Base-by-base conservation (phyloP, 331 rosid genomes). In the Cydonia oblonga region DNA sequence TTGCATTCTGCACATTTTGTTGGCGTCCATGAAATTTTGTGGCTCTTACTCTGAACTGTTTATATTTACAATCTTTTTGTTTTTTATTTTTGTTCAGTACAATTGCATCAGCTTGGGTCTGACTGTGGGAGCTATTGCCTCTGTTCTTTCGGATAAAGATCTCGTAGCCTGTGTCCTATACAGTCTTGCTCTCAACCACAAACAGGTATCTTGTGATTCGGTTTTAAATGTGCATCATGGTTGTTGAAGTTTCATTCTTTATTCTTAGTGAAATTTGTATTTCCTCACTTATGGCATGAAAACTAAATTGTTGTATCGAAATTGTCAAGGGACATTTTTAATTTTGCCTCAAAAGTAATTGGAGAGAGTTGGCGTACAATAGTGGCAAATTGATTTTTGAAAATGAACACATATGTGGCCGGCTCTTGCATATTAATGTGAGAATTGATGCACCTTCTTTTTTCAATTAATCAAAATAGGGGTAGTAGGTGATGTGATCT, bases 101-200 rank as follows among this genome's bases (percentile, higher is more conserved):
- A 91, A 89, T 72, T 91, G 96, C 80, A 95, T 91, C 81, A 91
- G 97, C 84, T 84, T 95, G 86, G 96, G 98, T 70, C 90, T 91
- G 54, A 88, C 96, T 10, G 35, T 87, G 67, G 98, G 86, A 74
- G 96, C 98, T 79, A 76, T 91, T 72, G 90, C 98, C 59, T 84
- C 89, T 71, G 74, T 91, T 81, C 81, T 87, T 46, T 82, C 93
- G 52, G 86, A 85, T 68, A 86, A 83, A 75, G 93, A 95, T 80
- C 85, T 84, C 68, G 38, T 76, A 64, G 98, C 86, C 11, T 85
- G 85, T 83, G 78, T 85, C 71, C 83, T 95, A 2, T 91, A 88
- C 84, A 80, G 91, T 84, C 87, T 95, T 63, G 93, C 96, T 72
- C 83, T 95, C 75, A 91, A 87, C 80, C 96, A 91, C 80, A 93